phyloP scores from a whole-genome alignment of 2,329 filamentous ascomycete species.

The Colletotrichum salicis region DNA sequence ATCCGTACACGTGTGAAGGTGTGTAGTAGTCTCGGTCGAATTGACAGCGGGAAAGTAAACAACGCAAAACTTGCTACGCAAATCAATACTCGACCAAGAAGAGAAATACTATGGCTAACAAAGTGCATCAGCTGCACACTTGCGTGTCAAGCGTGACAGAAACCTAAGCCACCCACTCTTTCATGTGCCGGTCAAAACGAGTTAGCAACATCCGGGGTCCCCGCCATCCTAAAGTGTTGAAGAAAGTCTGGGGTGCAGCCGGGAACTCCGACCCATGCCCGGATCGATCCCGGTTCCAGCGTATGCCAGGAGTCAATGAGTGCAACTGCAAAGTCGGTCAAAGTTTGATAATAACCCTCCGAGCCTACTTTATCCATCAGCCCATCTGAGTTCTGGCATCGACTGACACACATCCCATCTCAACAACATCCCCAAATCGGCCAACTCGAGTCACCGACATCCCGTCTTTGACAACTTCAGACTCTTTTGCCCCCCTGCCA shows the following conservation, averaged over 20 bases:
- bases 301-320: conserved; percentile 1
- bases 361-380: conserved; percentile 1
- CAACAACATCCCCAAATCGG: conserved; percentile 11
- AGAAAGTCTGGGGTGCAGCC: conserved; percentile 31
- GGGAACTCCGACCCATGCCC: conserved; percentile 23
- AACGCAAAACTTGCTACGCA: background rate
- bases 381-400: background rate
- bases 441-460: conserved; percentile 17
- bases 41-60: background rate
- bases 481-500: background rate
- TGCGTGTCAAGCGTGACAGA: conserved; percentile 11
- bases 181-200: conserved; percentile 3
- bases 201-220: conserved; percentile 29
- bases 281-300: conserved; percentile 24
- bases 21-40: conserved; percentile 9
- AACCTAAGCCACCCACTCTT: background rate
- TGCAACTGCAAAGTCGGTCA: conserved; percentile 11
- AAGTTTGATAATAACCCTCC: conserved; percentile 32
- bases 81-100: background rate
- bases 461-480: conserved; percentile 11
- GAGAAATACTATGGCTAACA: background rate
- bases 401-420: conserved; percentile 1
- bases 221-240: conserved; percentile 17
- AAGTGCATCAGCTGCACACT: conserved; percentile 2
- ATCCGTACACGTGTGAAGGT: background rate